Conservation (phyloP, 768 basidiomycete genomes). For the Macrocybe gigantea region DNA sequence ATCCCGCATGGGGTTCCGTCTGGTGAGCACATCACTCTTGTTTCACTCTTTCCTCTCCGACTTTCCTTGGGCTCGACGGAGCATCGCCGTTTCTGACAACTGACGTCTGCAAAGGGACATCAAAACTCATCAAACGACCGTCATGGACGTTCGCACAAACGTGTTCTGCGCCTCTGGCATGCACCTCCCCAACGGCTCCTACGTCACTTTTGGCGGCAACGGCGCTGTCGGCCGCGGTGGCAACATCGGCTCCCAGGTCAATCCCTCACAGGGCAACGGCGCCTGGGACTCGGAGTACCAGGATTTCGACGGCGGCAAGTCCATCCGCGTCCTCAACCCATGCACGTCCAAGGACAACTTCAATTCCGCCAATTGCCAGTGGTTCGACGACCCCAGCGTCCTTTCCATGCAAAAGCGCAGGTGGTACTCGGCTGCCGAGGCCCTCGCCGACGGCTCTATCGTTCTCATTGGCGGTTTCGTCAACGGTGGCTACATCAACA, state of each 20-base stretch:
- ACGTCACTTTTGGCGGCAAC: slow-evolving; percentile 72
- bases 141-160: slow-evolving; percentile 73
- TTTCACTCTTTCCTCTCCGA: neutral
- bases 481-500: slow-evolving; percentile 75
- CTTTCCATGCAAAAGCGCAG: slow-evolving; percentile 65
- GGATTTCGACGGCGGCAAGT: slow-evolving; percentile 78
- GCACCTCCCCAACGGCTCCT: slow-evolving; percentile 79
- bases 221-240: slow-evolving; percentile 67
- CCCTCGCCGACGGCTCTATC: slow-evolving; percentile 70
- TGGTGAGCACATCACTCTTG: slow-evolving; percentile 8
- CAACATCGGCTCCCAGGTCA: slow-evolving; percentile 36
- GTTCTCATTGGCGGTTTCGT: slow-evolving; percentile 80
- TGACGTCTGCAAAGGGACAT: slow-evolving; percentile 44
- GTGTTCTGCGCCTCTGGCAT: slow-evolving; percentile 79
- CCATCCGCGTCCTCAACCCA: slow-evolving; percentile 80
- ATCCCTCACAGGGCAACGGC: slow-evolving; percentile 26
- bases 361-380: slow-evolving; percentile 48
- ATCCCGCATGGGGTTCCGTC: slow-evolving; percentile 50
- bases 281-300: slow-evolving; percentile 63
- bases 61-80: neutral
- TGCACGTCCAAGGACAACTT: slow-evolving; percentile 51
- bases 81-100: too few relatives aligned
- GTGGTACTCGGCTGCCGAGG: slow-evolving; percentile 77
- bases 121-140: slow-evolving; percentile 43
- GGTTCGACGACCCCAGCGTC: slow-evolving; percentile 63